phyloP scores from a whole-genome alignment of 177 flowering plant genomes.

The Vitis hybrid region DNA sequence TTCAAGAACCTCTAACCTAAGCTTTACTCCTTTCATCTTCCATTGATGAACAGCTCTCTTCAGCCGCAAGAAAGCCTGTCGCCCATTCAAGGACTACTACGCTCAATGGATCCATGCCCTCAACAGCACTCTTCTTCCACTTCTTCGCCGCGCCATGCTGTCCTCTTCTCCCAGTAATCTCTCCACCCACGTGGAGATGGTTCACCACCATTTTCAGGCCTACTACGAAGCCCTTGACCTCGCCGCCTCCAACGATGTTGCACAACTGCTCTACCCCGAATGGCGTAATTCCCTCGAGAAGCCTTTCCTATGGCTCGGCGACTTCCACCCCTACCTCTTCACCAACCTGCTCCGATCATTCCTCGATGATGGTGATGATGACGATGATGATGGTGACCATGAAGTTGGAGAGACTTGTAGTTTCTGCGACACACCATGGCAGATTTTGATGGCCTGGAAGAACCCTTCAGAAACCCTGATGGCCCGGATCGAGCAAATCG shows the following conservation, averaged over 20 bases:
- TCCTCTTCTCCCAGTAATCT: constrained; percentile 36
- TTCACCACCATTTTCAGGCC: constrained; percentile 60
- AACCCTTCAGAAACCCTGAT: too few relatives aligned
- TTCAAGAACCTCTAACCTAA: too few relatives aligned
- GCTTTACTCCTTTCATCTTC: not conserved
- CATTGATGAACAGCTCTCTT: constrained; percentile 13
- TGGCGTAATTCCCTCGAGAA: constrained; percentile 65
- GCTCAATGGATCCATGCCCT: constrained; percentile 58
- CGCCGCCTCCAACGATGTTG: constrained; percentile 54
- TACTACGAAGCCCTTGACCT: constrained; percentile 49
- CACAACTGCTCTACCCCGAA: constrained; percentile 58
- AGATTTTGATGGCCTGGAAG: too few relatives aligned
- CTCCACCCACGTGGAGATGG: constrained; percentile 40
- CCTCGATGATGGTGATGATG: too few relatives aligned
- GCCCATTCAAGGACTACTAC: constrained; percentile 62
- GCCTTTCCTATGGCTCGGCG: constrained; percentile 29
- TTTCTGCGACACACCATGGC: too few relatives aligned
- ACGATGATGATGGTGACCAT: too few relatives aligned
- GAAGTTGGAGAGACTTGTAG: too few relatives aligned
- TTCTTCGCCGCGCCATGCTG: constrained; percentile 40
- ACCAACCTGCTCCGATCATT: too few relatives aligned
- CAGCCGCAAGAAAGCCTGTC: constrained; percentile 26
- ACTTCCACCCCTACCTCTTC: too few relatives aligned
- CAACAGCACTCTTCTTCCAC: constrained; percentile 54
- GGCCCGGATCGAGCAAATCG: too few relatives aligned